These are phyloP conservation scores for Magnolia changhungtana DNA, from an alignment of 164 flowering plant genomes.

Conservation along the genomic window DNA sequence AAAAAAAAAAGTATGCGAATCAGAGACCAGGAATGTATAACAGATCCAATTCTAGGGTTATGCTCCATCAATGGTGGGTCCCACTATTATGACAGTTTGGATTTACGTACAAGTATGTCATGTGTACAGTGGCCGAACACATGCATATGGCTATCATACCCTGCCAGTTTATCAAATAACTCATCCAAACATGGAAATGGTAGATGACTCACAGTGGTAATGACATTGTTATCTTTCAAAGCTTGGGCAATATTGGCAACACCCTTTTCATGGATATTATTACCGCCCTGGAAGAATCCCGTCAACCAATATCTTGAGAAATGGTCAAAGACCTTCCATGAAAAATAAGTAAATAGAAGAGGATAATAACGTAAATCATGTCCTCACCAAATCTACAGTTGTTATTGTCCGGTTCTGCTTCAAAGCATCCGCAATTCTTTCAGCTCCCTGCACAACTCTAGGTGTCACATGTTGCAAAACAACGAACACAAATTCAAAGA, in stretches of 20 bases:
- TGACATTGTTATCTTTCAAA: constrained; percentile 67
- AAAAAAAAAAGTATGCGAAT: no score
- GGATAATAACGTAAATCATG: background rate
- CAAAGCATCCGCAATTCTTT: constrained; percentile 78
- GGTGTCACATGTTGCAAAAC: background rate
- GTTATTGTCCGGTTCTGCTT: constrained; percentile 71
- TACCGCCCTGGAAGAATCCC: constrained; percentile 66
- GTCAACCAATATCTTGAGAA: constrained; percentile 2
- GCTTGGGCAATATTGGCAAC: constrained; percentile 54
- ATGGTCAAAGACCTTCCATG: background rate
- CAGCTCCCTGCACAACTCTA: constrained; percentile 66
- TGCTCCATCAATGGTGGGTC: background rate
- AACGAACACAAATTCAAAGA: background rate
- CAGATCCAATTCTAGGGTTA: background rate
- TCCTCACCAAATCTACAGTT: constrained; percentile 70
- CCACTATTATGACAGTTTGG: background rate
- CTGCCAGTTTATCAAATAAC: background rate
- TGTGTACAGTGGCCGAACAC: background rate
- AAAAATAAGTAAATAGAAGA: background rate
- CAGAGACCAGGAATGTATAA: background rate
- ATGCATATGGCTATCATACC: background rate
- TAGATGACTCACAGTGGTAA: constrained; percentile 55
- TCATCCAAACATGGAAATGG: background rate
- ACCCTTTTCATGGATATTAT: constrained; percentile 84
- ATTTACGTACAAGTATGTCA: background rate